Percentiles rank a stretch among this genome's conserved stretches.
Conservation (phyloP, 768 basidiomycete genomes). For the Saitozyma podzolica region DNA sequence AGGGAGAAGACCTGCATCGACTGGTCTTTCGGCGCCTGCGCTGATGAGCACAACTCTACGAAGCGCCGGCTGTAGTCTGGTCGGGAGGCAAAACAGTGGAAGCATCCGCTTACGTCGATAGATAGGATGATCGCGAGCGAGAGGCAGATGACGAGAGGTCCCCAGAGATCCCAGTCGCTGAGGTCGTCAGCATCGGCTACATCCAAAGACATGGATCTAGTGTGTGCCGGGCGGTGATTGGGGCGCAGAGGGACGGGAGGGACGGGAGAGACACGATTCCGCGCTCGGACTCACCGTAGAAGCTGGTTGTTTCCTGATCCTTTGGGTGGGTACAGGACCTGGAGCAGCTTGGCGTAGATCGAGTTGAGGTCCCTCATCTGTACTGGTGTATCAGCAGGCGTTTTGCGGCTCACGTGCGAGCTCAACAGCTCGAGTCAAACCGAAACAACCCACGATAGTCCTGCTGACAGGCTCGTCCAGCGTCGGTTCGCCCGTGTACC, state of each 20-base stretch:
- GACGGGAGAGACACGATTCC: too few relatives aligned
- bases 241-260: too few relatives aligned
- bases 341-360: constrained; percentile 87
- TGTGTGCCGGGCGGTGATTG: too few relatives aligned
- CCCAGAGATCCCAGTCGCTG: constrained; percentile 99
- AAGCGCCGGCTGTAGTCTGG: background rate
- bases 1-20: constrained; percentile 86
- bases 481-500: constrained; percentile 81
- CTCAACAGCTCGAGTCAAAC: background rate
- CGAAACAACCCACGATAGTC: constrained; percentile 71
- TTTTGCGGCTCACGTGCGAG: background rate
- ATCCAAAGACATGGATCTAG: background rate
- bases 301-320: constrained; percentile 74
- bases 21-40: constrained; percentile 76
- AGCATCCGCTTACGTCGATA: constrained; percentile 23
- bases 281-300: constrained; percentile 59
- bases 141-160: constrained; percentile 66
- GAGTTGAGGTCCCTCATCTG: constrained; percentile 88
- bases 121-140: constrained; percentile 41
- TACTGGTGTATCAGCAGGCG: background rate
- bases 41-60: background rate
- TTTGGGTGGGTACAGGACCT: constrained; percentile 83
- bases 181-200: constrained; percentile 3
- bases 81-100: background rate
- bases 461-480: constrained; percentile 86